phyloP scores from a whole-genome alignment of 2,329 filamentous ascomycete species.

The Paramyrothecium sp. region DNA sequence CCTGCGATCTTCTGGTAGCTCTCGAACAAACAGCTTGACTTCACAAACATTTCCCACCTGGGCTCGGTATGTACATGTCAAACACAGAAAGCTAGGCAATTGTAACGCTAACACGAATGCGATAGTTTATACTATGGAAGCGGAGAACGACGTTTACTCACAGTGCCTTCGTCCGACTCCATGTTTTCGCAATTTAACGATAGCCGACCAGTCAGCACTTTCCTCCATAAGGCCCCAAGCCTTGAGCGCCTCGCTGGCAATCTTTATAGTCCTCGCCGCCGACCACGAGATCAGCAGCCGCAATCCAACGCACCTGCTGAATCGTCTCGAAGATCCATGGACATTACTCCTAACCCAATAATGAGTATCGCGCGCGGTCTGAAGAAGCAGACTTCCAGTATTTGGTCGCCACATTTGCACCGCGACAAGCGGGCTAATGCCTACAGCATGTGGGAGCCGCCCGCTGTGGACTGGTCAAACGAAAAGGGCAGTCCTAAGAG shows the following conservation, averaged over 20 bases:
- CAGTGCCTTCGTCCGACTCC: slow-evolving; percentile 42
- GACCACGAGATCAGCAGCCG: slow-evolving; percentile 33
- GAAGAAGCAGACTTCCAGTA: slow-evolving; percentile 54
- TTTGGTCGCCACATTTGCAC: slow-evolving; percentile 74
- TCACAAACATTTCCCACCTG: slow-evolving; percentile 41
- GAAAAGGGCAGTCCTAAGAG: slow-evolving; percentile 61
- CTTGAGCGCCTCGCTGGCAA: slow-evolving; percentile 44
- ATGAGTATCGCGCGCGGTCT: slow-evolving; percentile 24
- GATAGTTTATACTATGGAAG: slow-evolving; percentile 68
- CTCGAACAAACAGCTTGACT: slow-evolving; percentile 42
- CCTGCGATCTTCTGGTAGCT: slow-evolving; percentile 51
- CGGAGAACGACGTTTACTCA: slow-evolving; percentile 56
- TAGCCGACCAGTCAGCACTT: slow-evolving; percentile 44
- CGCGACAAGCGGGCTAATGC: slow-evolving; percentile 58
- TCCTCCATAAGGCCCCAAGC: slow-evolving; percentile 47
- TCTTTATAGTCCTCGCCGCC: slow-evolving; percentile 44
- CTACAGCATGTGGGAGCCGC: slow-evolving; percentile 71
- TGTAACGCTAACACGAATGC: neutral
- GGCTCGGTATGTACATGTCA: slow-evolving; percentile 42
- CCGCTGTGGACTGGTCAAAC: slow-evolving; percentile 64
- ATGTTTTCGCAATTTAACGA: slow-evolving; percentile 46
- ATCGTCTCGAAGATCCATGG: slow-evolving; percentile 35
- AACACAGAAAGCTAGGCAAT: neutral
- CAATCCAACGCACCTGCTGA: slow-evolving; percentile 4
- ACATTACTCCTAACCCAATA: slow-evolving; percentile 36